These are phyloP conservation scores for Kluyveromyces siamensis DNA, from an alignment of 805 yeast genomes.

Conservation along the genomic window DNA sequence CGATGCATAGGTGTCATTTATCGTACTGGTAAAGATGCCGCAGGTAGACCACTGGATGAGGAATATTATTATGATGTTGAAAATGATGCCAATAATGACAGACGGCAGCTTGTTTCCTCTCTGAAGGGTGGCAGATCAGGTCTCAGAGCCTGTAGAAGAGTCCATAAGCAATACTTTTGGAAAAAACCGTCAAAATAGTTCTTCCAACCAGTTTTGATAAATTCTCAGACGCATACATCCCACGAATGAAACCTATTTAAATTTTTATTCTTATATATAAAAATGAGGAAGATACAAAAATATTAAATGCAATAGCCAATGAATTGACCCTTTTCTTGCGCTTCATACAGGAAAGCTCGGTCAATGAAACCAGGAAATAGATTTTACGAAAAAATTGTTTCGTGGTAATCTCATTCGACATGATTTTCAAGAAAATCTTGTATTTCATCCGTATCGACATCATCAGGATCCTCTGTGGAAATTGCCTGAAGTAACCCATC, in stretches of 20 bases:
- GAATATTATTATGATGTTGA: conserved; percentile 89
- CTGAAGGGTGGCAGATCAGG: conserved; percentile 72
- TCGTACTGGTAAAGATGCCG: conserved; percentile 91
- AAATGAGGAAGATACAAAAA: neutral
- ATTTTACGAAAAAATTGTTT: too few relatives aligned
- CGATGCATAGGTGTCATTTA: conserved; percentile 79
- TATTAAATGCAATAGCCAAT: neutral
- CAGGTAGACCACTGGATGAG: conserved; percentile 88
- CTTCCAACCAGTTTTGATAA: neutral
- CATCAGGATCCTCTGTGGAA: conserved; percentile 67
- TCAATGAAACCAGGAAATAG: neutral
- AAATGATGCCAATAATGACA: conserved; percentile 60
- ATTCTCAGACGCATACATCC: neutral
- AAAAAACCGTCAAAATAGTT: conserved; percentile 33
- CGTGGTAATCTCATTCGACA: conserved; percentile 20
- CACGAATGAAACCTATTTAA: neutral
- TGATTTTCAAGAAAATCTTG: conserved; percentile 44
- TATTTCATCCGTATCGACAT: conserved; percentile 44
- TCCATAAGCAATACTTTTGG: conserved; percentile 70
- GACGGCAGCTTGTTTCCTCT: conserved; percentile 62
- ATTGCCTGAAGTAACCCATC: conserved; percentile 86
- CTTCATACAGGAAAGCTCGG: neutral
- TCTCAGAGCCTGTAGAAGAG: conserved; percentile 81
- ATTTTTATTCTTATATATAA: neutral
- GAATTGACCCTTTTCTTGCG: too few relatives aligned